Evolutionary conservation across 345 rosid species (phyloP).

Genomic region (Melastoma malabathricum): DNA sequence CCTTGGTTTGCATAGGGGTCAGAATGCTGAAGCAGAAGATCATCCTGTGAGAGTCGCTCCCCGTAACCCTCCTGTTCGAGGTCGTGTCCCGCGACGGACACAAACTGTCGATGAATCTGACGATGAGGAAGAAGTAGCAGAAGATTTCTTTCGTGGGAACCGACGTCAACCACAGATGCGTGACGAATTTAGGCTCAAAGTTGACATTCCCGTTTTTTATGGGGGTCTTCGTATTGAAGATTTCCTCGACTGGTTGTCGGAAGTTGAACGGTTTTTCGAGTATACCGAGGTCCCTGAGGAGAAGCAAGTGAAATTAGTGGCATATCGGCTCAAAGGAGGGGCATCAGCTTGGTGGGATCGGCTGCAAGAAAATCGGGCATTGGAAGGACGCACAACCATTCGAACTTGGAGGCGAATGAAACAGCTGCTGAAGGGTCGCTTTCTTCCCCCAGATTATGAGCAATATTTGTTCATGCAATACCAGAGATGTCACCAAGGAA

Average conservation of each 20-base stretch:
- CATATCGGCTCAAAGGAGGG: background rate
- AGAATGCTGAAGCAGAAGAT: too few species aligned
- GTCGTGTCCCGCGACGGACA: too few species aligned
- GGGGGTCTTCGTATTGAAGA: background rate
- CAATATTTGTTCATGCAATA: background rate
- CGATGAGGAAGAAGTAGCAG: too few species aligned
- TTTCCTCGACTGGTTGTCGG: background rate
- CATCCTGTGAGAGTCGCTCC: too few species aligned
- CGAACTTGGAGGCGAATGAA: slow-evolving; percentile 1
- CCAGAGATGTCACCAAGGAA: background rate
- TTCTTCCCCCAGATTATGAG: slow-evolving; percentile 3
- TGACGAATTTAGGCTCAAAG: background rate
- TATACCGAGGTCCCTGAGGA: background rate
- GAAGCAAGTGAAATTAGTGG: slow-evolving; percentile 3
- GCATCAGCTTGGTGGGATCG: background rate
- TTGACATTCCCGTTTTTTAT: background rate
- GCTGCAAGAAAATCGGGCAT: background rate
- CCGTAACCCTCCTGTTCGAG: too few species aligned
- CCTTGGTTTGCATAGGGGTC: too few species aligned
- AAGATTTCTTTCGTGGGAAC: too few species aligned
- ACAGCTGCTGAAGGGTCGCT: background rate
- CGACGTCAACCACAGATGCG: too few species aligned
- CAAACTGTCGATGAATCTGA: too few species aligned
- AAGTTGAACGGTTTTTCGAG: background rate
- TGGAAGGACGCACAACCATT: background rate